Conservation (phyloP, 2,329 filamentous ascomycete species). For the Colletotrichum incanum region DNA sequence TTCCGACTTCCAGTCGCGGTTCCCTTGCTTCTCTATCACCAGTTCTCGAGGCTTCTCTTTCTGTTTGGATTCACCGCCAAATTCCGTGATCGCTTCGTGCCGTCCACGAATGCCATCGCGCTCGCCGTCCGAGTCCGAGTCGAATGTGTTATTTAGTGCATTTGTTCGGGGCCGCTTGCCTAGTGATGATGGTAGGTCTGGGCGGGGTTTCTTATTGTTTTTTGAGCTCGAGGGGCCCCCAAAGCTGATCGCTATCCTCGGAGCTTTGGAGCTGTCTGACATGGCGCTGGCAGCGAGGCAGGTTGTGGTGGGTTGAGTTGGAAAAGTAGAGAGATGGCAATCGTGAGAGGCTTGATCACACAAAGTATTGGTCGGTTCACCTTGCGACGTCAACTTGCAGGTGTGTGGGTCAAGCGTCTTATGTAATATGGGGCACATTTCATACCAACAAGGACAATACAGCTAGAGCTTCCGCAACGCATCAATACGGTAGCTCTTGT, state of each 20-base stretch:
- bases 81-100: conserved; percentile 66
- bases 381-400: conserved; percentile 42
- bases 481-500: conserved; percentile 14
- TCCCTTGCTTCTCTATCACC: conserved; percentile 72
- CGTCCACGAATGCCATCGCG: conserved; percentile 47
- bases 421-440: conserved; percentile 30
- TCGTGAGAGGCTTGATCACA: conserved; percentile 18
- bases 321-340: background rate
- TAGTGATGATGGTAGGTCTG: conserved; percentile 58
- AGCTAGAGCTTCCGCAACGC: conserved; percentile 2
- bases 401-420: conserved; percentile 12
- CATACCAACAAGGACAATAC: background rate
- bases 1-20: conserved; percentile 75
- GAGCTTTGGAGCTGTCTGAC: conserved; percentile 37
- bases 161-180: conserved; percentile 65
- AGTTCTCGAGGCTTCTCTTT: conserved; percentile 55
- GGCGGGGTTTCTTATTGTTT: conserved; percentile 28
- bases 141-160: conserved; percentile 62
- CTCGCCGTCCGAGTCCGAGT: conserved; percentile 54
- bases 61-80: conserved; percentile 61
- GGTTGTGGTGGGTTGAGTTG: background rate
- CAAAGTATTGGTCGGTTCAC: conserved; percentile 18
- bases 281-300: conserved; percentile 16
- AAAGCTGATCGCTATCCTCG: conserved; percentile 44
- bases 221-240: conserved; percentile 37